phyloP scores from a whole-genome alignment of 1,284 basidiomycete genomes.

The Pseudomicrostroma phylloplanum region DNA sequence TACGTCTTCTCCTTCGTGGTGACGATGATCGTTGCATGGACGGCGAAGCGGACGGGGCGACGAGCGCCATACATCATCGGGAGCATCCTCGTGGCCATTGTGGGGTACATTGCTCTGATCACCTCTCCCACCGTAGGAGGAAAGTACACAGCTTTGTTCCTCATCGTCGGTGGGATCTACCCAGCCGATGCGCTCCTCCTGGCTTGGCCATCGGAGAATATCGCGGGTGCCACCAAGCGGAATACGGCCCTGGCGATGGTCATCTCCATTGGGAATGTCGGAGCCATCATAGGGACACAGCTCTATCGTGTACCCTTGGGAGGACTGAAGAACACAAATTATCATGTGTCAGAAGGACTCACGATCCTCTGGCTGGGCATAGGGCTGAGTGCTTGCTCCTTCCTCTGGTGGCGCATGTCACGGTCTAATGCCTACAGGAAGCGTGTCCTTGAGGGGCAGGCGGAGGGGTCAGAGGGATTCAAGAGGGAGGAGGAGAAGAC shows the following conservation, averaged over 20 bases:
- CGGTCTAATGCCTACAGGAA: not conserved
- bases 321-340: slow-evolving; percentile 54
- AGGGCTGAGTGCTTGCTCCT: slow-evolving; percentile 55
- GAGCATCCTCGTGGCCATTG: slow-evolving; percentile 57
- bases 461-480: not conserved
- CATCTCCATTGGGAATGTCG: slow-evolving; percentile 64
- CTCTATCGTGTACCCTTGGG: slow-evolving; percentile 58
- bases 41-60: slow-evolving; percentile 54
- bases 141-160: slow-evolving; percentile 58
- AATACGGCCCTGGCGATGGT: slow-evolving; percentile 64
- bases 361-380: slow-evolving; percentile 49
- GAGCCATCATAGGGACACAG: slow-evolving; percentile 59
- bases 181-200: slow-evolving; percentile 57
- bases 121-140: slow-evolving; percentile 57
- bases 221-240: slow-evolving; percentile 66
- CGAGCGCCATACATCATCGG: slow-evolving; percentile 62
- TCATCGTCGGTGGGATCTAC: slow-evolving; percentile 62
- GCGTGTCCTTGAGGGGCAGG: not conserved
- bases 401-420: slow-evolving; percentile 53
- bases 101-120: slow-evolving; percentile 64
- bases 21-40: slow-evolving; percentile 55
- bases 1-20: slow-evolving; percentile 55
- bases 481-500: not conserved
- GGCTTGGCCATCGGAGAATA: slow-evolving; percentile 64
- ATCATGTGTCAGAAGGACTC: slow-evolving; percentile 58